Percentiles rank a stretch among this genome's conserved stretches.
These are phyloP conservation scores for Xylaria palmicola DNA, from an alignment of 495 filamentous ascomycete genomes.

Conservation along the genomic window DNA sequence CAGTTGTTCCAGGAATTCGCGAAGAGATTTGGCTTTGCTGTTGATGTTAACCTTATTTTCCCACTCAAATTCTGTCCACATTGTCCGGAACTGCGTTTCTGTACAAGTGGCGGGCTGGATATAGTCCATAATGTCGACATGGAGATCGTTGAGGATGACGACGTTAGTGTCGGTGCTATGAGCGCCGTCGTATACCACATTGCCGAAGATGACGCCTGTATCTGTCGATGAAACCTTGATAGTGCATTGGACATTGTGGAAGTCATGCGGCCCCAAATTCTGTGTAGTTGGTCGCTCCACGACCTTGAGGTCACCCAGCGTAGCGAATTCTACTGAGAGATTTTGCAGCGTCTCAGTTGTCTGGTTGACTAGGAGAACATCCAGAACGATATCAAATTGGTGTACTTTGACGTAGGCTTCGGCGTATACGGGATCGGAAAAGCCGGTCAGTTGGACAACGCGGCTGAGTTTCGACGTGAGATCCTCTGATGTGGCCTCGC, in stretches of 20 bases:
- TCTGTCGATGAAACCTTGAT: slow-evolving; percentile 99
- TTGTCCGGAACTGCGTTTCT: slow-evolving; percentile 97
- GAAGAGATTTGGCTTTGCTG: slow-evolving; percentile 86
- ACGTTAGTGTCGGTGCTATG: slow-evolving; percentile 95
- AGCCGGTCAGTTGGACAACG: slow-evolving; percentile 96
- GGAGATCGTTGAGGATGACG: slow-evolving; percentile 97
- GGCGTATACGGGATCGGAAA: slow-evolving; percentile 97
- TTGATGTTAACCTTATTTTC: slow-evolving; percentile 99
- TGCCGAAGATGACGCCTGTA: slow-evolving; percentile 98
- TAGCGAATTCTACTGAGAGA: slow-evolving; percentile 95
- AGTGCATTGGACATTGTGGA: slow-evolving; percentile 97
- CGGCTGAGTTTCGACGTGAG: slow-evolving; percentile 90
- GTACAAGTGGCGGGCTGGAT: slow-evolving; percentile 96
- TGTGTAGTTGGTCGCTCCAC: slow-evolving; percentile 95
- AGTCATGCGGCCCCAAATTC: slow-evolving; percentile 91
- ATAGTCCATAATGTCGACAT: slow-evolving; percentile 99
- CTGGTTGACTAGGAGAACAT: slow-evolving; percentile 97
- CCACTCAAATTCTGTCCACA: slow-evolving; percentile 99
- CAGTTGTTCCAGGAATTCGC: slow-evolving; percentile 90
- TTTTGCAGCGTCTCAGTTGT: slow-evolving; percentile 97
- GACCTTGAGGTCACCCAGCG: slow-evolving; percentile 95
- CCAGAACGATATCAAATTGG: slow-evolving; percentile 97
- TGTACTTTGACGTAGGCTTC: slow-evolving; percentile 99
- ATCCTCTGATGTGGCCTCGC: slow-evolving; percentile 77
- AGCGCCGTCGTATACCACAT: slow-evolving; percentile 95